Percentiles rank a stretch among this genome's conserved stretches.
phyloP scores from a whole-genome alignment of 106 monocot species.

The Allium cepa region DNA sequence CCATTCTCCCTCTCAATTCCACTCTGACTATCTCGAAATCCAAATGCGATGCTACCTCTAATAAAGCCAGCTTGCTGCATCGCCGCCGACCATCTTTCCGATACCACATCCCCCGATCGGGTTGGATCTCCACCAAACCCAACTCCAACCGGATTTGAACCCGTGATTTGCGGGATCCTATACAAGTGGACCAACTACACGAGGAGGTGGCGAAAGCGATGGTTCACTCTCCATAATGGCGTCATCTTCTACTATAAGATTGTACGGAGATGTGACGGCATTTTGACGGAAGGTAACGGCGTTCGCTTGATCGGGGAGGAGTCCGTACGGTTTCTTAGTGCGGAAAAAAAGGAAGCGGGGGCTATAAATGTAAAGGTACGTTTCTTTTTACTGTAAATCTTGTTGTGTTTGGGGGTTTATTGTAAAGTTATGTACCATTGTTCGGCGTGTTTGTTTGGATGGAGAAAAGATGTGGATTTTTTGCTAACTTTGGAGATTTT shows the following conservation, averaged over 20 bases:
- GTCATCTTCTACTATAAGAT: slow-evolving; percentile 57
- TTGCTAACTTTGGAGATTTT: slow-evolving; percentile 5
- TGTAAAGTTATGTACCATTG: too few relatives aligned
- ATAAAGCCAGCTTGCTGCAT: slow-evolving; percentile 49
- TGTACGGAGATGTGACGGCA: slow-evolving; percentile 8
- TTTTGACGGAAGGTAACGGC: slow-evolving; percentile 3
- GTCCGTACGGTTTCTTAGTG: slow-evolving; percentile 3
- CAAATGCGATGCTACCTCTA: slow-evolving; percentile 18
- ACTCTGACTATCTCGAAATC: not conserved
- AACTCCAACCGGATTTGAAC: not conserved
- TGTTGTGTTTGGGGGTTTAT: too few relatives aligned
- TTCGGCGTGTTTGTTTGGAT: too few relatives aligned
- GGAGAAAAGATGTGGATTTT: not conserved
- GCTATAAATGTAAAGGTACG: slow-evolving; percentile 51
- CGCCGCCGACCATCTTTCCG: slow-evolving; percentile 18
- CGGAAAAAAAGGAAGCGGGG: slow-evolving; percentile 7
- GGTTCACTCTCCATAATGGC: slow-evolving; percentile 42
- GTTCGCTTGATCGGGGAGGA: slow-evolving; percentile 37
- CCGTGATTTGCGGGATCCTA: slow-evolving; percentile 30
- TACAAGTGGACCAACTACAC: slow-evolving; percentile 73
- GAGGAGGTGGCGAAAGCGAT: slow-evolving; percentile 54
- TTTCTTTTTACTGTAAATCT: not conserved
- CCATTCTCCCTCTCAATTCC: not conserved
- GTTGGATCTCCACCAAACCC: not conserved
- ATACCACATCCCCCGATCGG: slow-evolving; percentile 6